Base-by-base conservation (phyloP, 352 stramenopile species). In the Thalassiosira delicatula region DNA sequence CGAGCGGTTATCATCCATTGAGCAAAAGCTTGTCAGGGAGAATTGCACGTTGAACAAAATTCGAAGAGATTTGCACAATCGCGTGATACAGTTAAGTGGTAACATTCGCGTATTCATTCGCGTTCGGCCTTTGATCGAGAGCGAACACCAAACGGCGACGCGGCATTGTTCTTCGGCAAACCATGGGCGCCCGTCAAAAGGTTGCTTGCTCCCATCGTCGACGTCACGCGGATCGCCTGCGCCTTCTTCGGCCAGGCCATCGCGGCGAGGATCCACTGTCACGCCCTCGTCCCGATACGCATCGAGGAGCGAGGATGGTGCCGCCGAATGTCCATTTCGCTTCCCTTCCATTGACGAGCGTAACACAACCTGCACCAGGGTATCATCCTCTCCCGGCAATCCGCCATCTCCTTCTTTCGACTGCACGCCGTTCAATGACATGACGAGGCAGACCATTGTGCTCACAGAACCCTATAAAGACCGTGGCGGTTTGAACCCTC, bases 71-170 rank as follows among this genome's bases (percentile, higher is more conserved):
- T 59, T 94, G 12, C 92, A 95, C 63, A 90, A 89, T 57, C 65
- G 74, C 33, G 94, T 98, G 2, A 98, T 98, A 94, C 95, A 98
- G 78, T 83, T 98, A 2, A 98, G 97, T 85, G 97, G 97, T 23
- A 98, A 98, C 81, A 98, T 99, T 70, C 93, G 96, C 7, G 96
- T 98, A 0, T 98, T 98, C 85, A 97, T 97, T 44, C 94, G 96
- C 27, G 95, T 98, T 0, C 91, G 96, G 9, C 97, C 97, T 37
- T 78, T 96, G 25, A 83, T 98, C 32, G 56, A 66, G 23, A 70
- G 49, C 46, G 60, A 83, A 37, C 61, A 33, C 17, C 25, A 59
- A 30, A 67, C 44, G 40, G 67, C 53, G 14, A 63, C 63, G 59
- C 37, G 69, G 66, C 57, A 81, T 40, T 60, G 35, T 35, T 33